Conservation (phyloP, 2,329 filamentous ascomycete genomes). For the Apiospora hydei region DNA sequence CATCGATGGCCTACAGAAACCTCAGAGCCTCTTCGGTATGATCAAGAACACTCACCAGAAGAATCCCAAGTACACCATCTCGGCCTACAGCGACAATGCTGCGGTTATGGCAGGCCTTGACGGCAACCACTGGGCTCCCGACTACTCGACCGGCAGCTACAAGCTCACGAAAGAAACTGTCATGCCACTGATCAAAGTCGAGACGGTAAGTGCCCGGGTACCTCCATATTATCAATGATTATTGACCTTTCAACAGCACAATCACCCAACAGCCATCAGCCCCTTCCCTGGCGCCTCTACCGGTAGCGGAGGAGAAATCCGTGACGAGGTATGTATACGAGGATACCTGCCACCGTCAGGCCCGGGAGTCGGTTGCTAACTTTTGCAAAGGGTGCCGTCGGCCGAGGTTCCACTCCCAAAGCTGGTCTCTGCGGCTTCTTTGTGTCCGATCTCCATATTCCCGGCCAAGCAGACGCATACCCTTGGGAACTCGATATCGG, state of each 20-base stretch:
- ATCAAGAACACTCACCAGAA: constrained; percentile 93
- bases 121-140: constrained; percentile 85
- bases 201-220: constrained; percentile 74
- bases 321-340: constrained; percentile 67
- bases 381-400: constrained; percentile 75
- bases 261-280: constrained; percentile 95
- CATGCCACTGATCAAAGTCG: constrained; percentile 91
- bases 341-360: constrained; percentile 59
- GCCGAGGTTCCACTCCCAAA: constrained; percentile 90
- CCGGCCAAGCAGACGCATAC: constrained; percentile 79
- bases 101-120: constrained; percentile 82
- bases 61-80: constrained; percentile 83
- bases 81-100: constrained; percentile 96
- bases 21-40: constrained; percentile 89
- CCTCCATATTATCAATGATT: too few relatives aligned
- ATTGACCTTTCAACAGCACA: constrained; percentile 54
- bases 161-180: constrained; percentile 84
- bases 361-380: constrained; percentile 46
- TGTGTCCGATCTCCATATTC: constrained; percentile 93
- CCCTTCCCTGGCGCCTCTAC: constrained; percentile 82
- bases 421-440: constrained; percentile 92
- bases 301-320: constrained; percentile 92
- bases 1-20: constrained; percentile 84
- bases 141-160: constrained; percentile 87
- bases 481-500: constrained; percentile 95